Evolutionary conservation across 257 asterid genomes (phyloP), one percentile per base, ranked within the genome.

Genomic region (Lycium ferocissimum): DNA sequence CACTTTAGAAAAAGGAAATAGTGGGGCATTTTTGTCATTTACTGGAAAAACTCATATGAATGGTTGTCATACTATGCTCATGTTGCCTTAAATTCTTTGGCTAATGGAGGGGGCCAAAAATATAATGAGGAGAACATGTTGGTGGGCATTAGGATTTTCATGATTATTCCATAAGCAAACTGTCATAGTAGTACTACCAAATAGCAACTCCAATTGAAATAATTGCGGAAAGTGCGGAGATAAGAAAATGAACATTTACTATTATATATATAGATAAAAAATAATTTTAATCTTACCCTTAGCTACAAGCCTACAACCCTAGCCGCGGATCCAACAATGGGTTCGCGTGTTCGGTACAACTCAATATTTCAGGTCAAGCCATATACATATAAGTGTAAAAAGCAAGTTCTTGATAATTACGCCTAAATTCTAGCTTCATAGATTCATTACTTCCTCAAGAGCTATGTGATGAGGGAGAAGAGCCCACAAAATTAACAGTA

Each of bases 1-100:
- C 54, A 53, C 87, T 84, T 86, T 40, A n/a, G 37, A 9, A 45
- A 81, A 81, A 81, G 87, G 80, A 84, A 83, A 73, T 80, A 86
- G 89, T 86, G 89, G 89, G 85, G 86, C 89, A 86, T 86, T 84
- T 88, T 86, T 86, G 90, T 87, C 75, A 79, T 85, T 83, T 86
- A 85, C 6, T 51, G 85, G 53, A 79, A 83, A 85, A 87, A 78
- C 75, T 78, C 70, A 75, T 76, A 79, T 84, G 86, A 87, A 83
- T 85, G 84, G 87, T 87, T 83, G 87, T 87, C 85, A 85, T 70
- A 65, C 33, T 70, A 40, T 38, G 79, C 62, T 56, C 62, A 56
- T 56, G 9, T 84, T 87, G 87, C 72, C 76, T 79, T 79, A 79
- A 85, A 83, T 79, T 84, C 67, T 88, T 81, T 61, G 89, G 85